phyloP scores from a whole-genome alignment of 345 rosid genomes.

The Erucastrum elatum region DNA sequence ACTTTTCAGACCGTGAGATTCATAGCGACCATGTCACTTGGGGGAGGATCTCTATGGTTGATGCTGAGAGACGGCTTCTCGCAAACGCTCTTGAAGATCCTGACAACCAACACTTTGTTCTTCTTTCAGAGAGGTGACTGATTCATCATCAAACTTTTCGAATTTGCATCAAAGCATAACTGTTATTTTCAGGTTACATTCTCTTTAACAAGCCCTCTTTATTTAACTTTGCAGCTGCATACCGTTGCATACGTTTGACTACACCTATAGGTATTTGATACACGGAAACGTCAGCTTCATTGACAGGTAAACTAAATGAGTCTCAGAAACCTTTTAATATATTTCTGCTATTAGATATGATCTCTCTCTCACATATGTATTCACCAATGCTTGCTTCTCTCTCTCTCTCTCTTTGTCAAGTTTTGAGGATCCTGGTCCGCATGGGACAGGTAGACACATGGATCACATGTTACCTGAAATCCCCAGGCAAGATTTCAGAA shows the following conservation, averaged over 20 bases:
- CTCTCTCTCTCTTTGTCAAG: constrained; percentile 45
- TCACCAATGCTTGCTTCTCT: constrained; percentile 10
- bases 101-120: constrained; percentile 92
- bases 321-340: neutral
- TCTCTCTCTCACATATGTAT: neutral
- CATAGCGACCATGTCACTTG: constrained; percentile 81
- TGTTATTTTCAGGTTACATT: neutral
- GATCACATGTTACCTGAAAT: constrained; percentile 97
- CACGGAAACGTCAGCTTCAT: constrained; percentile 81
- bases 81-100: constrained; percentile 88
- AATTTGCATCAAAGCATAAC: neutral
- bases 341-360: neutral
- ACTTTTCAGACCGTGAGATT: constrained; percentile 70
- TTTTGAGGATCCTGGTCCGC: constrained; percentile 95
- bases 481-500: constrained; percentile 85
- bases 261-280: constrained; percentile 80
- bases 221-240: constrained; percentile 63
- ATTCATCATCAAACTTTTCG: neutral
- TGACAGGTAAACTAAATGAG: constrained; percentile 66
- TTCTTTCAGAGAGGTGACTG: constrained; percentile 90
- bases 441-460: constrained; percentile 96
- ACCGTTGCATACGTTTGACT: constrained; percentile 87
- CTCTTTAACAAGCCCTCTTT: constrained; percentile 10
- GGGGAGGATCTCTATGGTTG: constrained; percentile 98
- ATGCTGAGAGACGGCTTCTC: constrained; percentile 89